Base-by-base conservation (phyloP, 176 grass and related monocot genomes). In the Luzula sylvatica region DNA sequence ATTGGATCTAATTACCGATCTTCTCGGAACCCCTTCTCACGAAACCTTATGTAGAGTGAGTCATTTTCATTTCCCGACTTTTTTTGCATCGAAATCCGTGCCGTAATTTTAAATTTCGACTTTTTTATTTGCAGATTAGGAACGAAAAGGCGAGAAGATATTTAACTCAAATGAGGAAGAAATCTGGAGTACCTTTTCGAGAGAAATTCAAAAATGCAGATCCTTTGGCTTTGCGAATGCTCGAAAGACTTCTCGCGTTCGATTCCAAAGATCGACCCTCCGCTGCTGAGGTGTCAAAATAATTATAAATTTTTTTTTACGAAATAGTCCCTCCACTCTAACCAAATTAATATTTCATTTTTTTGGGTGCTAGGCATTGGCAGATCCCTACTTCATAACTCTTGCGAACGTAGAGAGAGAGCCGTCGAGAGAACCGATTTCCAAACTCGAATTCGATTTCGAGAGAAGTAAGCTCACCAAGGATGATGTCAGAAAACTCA, bases 401-500 rank as follows among this genome's bases (percentile, higher is more conserved):
- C 68, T 96, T 50, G 40, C 78, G 62, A 77, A 82, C 20, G 54
- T 83, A 39, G 78, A 82, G n/a, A 8, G 23, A 40, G 92, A 90
- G 64, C 85, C 81, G 55, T 70, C 68, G 21, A 60, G 67, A 61
- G 56, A 75, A 27, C 81, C 92, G 16, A 71, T 89, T 71, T 86
- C 81, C 50, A 96, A 90, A 56, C 58, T 90, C 53, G 81, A 96
- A 24, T 96, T 90, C 53, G 84, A 96, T 21, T 96, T 96, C 65
- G 92, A 96, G 51, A 72, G 75, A 78, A 82, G 64, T 61, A 96
- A 80, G 46, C 46, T 86, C 38, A 79, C 67, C 30, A 96, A 96
- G 67, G 92, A 82, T 68, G 72, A 74, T 72, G 16, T 83, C 41
- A 96, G 92, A 55, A 84, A 89, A 38, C 56, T 90, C 53, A 80